These are phyloP conservation scores for Leptodontidium sp. DNA, from an alignment of 2,329 filamentous ascomycete genomes.

Conservation along the genomic window DNA sequence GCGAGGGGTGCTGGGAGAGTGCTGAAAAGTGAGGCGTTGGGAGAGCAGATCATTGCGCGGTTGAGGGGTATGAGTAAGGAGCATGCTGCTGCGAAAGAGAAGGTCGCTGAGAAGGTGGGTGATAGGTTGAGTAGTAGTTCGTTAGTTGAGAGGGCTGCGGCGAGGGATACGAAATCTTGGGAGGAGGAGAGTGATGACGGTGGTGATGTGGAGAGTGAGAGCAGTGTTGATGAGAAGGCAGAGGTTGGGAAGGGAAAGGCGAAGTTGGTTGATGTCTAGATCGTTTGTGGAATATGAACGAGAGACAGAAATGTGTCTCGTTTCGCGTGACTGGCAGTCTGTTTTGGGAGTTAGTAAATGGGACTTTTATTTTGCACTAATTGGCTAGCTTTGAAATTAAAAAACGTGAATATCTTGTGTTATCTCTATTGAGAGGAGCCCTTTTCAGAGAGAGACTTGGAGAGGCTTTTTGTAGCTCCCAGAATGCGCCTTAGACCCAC, in stretches of 20 bases:
- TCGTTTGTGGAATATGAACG: no score
- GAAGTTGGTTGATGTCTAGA: conserved; percentile 42
- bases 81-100: conserved; percentile 24
- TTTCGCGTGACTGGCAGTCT: background rate
- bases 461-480: background rate
- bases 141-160: conserved; percentile 34
- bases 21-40: conserved; percentile 27
- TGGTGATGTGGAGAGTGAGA: conserved; percentile 20
- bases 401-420: background rate
- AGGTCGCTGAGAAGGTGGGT: conserved; percentile 18
- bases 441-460: background rate
- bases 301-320: no score
- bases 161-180: conserved; percentile 38
- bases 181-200: conserved; percentile 39
- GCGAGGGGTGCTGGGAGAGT: conserved; percentile 1
- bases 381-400: background rate
- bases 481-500: conserved; percentile 3
- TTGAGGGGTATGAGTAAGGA: conserved; percentile 34
- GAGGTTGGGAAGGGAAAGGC: conserved; percentile 24
- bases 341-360: background rate
- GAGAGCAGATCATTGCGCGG: conserved; percentile 32
- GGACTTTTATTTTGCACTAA: background rate
- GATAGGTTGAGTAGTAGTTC: conserved; percentile 21
- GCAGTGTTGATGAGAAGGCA: conserved; percentile 16
- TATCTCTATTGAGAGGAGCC: background rate